Conservation (phyloP, 2,329 filamentous ascomycete genomes). For the Cryoendolithus antarcticus region DNA sequence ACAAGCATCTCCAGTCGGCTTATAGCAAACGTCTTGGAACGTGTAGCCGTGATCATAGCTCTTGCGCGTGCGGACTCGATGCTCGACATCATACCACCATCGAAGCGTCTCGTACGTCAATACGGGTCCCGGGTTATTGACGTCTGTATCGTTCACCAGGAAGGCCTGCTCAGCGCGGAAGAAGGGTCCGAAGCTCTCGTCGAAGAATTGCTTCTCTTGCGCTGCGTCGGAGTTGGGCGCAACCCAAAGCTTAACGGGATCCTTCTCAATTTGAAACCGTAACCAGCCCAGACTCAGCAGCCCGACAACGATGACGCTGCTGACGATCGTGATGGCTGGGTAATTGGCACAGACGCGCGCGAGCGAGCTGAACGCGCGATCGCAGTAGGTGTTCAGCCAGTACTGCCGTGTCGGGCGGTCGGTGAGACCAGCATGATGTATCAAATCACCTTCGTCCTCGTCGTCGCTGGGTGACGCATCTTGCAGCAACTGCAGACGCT, state of each 20-base stretch:
- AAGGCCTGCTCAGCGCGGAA: slow-evolving; percentile 91
- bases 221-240: slow-evolving; percentile 83
- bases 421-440: slow-evolving; percentile 62
- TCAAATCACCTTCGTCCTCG: slow-evolving; percentile 80
- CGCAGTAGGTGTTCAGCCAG: slow-evolving; percentile 69
- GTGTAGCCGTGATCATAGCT: slow-evolving; percentile 56
- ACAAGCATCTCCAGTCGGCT: slow-evolving; percentile 78
- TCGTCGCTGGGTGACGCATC: slow-evolving; percentile 77
- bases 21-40: slow-evolving; percentile 82
- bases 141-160: slow-evolving; percentile 71
- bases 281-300: slow-evolving; percentile 80
- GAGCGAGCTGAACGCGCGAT: slow-evolving; percentile 65
- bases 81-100: slow-evolving; percentile 92
- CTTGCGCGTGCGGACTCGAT: slow-evolving; percentile 58
- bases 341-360: slow-evolving; percentile 73
- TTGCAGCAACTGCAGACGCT: slow-evolving; percentile 75
- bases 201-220: slow-evolving; percentile 87
- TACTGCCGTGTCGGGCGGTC: slow-evolving; percentile 73
- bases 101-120: slow-evolving; percentile 75
- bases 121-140: slow-evolving; percentile 57
- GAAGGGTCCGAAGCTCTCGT: slow-evolving; percentile 85
- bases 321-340: slow-evolving; percentile 67
- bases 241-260: slow-evolving; percentile 93
- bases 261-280: slow-evolving; percentile 75
- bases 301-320: slow-evolving; percentile 61